Conservation (phyloP, 495 filamentous ascomycete genomes). For the Aspergillus ostianus region DNA sequence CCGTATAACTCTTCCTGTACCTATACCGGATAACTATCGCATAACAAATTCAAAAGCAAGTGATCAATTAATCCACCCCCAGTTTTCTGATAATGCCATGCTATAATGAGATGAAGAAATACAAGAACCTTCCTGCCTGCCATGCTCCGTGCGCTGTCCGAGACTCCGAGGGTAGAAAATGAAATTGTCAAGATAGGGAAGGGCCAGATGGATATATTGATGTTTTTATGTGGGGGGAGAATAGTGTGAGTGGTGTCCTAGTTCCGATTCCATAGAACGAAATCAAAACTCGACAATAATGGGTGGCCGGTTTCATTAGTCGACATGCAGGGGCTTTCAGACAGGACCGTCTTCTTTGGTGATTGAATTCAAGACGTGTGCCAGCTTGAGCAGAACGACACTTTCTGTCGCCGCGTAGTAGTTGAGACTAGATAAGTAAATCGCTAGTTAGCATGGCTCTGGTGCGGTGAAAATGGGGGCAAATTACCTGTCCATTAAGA, state of each 20-base stretch:
- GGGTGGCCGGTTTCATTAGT: not conserved
- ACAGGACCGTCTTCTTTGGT: slow-evolving; percentile 33
- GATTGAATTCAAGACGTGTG: slow-evolving; percentile 46
- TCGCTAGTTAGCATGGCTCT: slow-evolving; percentile 7
- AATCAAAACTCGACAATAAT: not conserved
- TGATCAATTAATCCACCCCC: not conserved
- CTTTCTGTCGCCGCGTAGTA: slow-evolving; percentile 98
- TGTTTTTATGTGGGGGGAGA: no score
- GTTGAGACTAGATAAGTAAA: slow-evolving; percentile 54
- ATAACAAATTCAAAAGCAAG: not conserved
- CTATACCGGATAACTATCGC: not conserved
- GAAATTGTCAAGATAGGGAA: not conserved
- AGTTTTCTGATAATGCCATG: not conserved
- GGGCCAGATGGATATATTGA: not conserved
- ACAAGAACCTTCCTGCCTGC: not conserved
- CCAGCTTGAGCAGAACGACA: slow-evolving; percentile 84
- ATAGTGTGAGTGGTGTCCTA: no score
- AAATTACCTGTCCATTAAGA: slow-evolving; percentile 74
- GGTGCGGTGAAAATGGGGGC: not conserved
- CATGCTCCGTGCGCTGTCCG: not conserved
- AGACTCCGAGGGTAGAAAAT: not conserved
- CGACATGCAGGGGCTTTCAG: not conserved
- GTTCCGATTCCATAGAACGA: not conserved
- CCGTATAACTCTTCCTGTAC: not conserved
- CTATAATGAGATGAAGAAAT: not conserved